Conservation (phyloP, 2,329 filamentous ascomycete genomes). For the Aspergillus awamori region DNA sequence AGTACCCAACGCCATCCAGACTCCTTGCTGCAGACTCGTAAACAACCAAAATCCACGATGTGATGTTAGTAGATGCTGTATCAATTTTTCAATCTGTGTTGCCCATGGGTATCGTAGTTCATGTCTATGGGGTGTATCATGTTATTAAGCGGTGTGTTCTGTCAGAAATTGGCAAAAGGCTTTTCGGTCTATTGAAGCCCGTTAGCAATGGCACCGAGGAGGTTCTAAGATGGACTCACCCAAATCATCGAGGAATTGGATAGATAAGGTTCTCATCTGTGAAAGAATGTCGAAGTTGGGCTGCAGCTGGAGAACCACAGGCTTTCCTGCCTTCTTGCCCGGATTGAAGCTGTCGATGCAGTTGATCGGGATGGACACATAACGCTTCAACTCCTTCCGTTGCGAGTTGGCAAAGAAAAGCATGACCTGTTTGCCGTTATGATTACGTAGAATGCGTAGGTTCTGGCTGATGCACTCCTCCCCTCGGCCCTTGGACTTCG, state of each 20-base stretch:
- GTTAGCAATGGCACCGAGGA: neutral
- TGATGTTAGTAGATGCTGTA: neutral
- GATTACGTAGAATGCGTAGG: conserved; percentile 41
- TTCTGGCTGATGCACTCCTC: conserved; percentile 52
- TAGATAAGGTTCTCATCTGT: conserved; percentile 42
- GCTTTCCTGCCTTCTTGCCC: conserved; percentile 43
- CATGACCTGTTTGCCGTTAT: conserved; percentile 40
- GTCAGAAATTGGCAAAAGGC: conserved; percentile 37
- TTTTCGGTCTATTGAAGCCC: conserved; percentile 31
- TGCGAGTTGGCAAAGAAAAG: conserved; percentile 49
- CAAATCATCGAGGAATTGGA: conserved; percentile 44
- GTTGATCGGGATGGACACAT: conserved; percentile 46
- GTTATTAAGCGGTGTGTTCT: conserved; percentile 16
- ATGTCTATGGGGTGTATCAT: neutral
- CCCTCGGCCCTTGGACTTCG: conserved; percentile 48
- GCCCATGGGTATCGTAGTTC: neutral
- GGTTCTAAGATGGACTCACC: conserved; percentile 30
- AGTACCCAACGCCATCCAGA: neutral
- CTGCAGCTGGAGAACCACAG: conserved; percentile 40
- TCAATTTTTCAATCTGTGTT: neutral
- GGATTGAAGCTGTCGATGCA: conserved; percentile 43
- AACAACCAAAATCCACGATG: neutral
- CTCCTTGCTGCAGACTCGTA: neutral
- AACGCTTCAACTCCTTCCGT: conserved; percentile 43
- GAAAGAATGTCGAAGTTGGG: conserved; percentile 47